Base-by-base conservation (phyloP, 768 basidiomycete species). In the Trametes cingulata region DNA sequence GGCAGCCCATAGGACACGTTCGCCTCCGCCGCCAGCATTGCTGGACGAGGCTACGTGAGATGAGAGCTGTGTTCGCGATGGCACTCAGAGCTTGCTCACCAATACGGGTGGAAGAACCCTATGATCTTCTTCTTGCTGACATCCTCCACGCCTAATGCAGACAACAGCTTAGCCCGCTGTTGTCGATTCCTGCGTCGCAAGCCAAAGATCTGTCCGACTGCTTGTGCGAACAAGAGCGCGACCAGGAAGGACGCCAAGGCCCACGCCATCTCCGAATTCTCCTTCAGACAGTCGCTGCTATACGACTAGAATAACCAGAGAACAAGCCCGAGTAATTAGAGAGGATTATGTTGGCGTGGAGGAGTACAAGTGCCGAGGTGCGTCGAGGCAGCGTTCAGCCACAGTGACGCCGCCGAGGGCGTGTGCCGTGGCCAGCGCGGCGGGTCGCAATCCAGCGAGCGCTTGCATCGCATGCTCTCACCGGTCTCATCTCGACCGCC, bases 21-120 rank as follows among this genome's bases (percentile, higher is more conserved):
- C 96, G 0, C 97, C 96, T 25, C 96, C 97, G 12, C 96, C 96
- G 0, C 96, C 95, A 37, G 95, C 95, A 80, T 98, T 97, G 69
- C 96, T 88, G 72, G 46, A 39, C 50, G 48, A 63, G 29, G 37
- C 64, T 68, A 51, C 37, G 67, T 67, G 54, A 68, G 66, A 66
- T 68, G 66, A 71, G 67, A 68, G 37, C 47, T 43, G 42, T 40
- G 36, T 57, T 36, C 56, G 2, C 24, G 29, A 39, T 24, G 46
- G 14, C 10, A 48, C 22, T 45, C 19, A 4, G 17, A 6, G 25
- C 14, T 19, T 29, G 69, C 85, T 75, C 67, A 95, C 95, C 95
- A 98, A 71, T 95, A 98, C 0, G 95, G 95, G 77, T 98, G 95
- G 71, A 97, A 96, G 76, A 95, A 90, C 0, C 90, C 95, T 2